Evolutionary conservation across 176 grass and related monocot genomes (phyloP), one percentile per base, ranked within the genome.

Genomic region (Oryza glumipatula): DNA sequence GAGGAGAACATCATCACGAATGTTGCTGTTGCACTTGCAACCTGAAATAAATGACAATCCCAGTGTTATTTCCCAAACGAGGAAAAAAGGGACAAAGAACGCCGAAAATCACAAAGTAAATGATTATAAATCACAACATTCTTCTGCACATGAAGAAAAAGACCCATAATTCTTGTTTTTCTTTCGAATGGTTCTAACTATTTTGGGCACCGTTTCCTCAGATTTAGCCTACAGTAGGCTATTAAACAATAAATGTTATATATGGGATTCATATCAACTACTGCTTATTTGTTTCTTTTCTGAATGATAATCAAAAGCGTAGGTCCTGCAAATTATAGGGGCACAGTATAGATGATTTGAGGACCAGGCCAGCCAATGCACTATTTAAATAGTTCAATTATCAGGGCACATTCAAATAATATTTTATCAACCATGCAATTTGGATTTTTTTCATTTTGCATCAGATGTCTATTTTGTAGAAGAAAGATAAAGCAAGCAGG

Each of bases 1-100:
- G 97, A 99, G 52, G 97, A 99, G 88, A 99, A 99, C 97, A 99
- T 99, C 97, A 99, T 99, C 54, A 99, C 97, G 23, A 99, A 99
- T 82, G 97, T 99, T 48, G 97, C 91, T 77, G 94, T 99, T 46
- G 94, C 96, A 86, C 96, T 99, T 68, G 94, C 97, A 71, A 99
- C 97, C 97, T 99, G 63, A 23, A 26, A 69, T 47, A 88, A 65
- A 61, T 1, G 22, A 70, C 3, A 60, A 3, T 22, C 6, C 49
- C 71, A 78, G 33, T 7, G 41, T 16, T 49, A 63, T 65, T 70
- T 63, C 9, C 22, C 51, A 49, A 65, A 70, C 3, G 6, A n/a
- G 6, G 28, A 78, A 39, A 6, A 24, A 39, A 46, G 56, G 4
- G 68, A 5, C 1, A 15, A 5, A 24, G 22, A 3, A 12, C 17